phyloP scores from a whole-genome alignment of 129 eudicot genomes.

The Artemisia annua region DNA sequence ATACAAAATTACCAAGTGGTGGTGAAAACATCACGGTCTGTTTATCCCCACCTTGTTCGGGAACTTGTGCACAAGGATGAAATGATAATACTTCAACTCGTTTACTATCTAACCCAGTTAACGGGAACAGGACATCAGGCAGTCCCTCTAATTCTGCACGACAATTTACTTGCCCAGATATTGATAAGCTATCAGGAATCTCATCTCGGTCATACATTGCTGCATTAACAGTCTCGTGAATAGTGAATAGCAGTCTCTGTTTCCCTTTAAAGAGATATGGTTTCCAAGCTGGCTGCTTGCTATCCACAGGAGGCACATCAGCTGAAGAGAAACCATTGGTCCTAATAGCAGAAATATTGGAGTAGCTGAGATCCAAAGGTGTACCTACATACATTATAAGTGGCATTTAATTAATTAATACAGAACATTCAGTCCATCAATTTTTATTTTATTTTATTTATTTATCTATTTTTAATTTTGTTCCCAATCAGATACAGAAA shows the following conservation, averaged over 20 bases:
- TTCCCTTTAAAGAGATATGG: slow-evolving; percentile 91
- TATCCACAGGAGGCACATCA: slow-evolving; percentile 75
- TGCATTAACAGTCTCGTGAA: slow-evolving; percentile 78
- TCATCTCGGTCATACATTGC: slow-evolving; percentile 98
- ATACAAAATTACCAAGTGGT: slow-evolving; percentile 87
- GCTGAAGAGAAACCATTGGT: slow-evolving; percentile 69
- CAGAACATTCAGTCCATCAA: not conserved
- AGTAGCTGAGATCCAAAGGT: slow-evolving; percentile 81
- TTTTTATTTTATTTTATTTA: too few species aligned
- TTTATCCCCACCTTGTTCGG: slow-evolving; percentile 63
- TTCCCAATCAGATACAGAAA: not conserved
- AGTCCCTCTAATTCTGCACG: slow-evolving; percentile 95
- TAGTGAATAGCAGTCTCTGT: slow-evolving; percentile 85
- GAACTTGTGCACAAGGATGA: slow-evolving; percentile 98
- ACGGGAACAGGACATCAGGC: slow-evolving; percentile 86
- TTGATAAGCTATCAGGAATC: slow-evolving; percentile 76
- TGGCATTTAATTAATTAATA: slow-evolving; percentile 2
- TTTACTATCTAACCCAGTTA: slow-evolving; percentile 63
- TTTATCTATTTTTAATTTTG: too few species aligned
- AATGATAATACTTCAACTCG: slow-evolving; percentile 68
- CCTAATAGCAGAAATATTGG: slow-evolving; percentile 70
- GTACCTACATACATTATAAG: slow-evolving; percentile 53
- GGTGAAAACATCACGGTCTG: slow-evolving; percentile 66
- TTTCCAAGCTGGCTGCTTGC: slow-evolving; percentile 98
- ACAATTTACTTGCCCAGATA: slow-evolving; percentile 94